Percentiles rank a stretch among this genome's conserved stretches.
Conservation (phyloP, 306 rosid genomes). For the Malus sieversii region DNA sequence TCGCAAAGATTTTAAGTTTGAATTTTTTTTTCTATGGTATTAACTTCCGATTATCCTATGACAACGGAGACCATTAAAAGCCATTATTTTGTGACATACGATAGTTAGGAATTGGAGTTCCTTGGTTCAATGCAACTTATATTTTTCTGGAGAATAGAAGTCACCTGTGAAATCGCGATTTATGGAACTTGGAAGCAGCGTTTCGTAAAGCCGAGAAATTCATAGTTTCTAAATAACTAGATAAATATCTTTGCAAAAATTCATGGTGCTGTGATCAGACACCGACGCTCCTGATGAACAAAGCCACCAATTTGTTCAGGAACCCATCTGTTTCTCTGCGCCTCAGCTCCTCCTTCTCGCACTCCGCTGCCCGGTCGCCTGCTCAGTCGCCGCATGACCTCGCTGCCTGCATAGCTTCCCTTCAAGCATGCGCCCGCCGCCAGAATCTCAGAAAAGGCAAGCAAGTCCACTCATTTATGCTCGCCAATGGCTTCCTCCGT, state of each 20-base stretch:
- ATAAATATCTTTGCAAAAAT: not conserved
- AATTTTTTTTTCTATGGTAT: no score
- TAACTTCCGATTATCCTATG: no score
- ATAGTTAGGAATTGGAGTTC: no score
- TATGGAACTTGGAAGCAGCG: not conserved
- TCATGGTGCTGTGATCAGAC: not conserved
- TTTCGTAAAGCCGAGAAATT: not conserved
- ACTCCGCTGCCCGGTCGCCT: not conserved
- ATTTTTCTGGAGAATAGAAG: not conserved
- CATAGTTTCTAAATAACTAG: not conserved
- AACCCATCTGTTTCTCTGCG: conserved; percentile 15
- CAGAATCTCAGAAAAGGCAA: conserved; percentile 45
- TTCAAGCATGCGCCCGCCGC: conserved; percentile 54
- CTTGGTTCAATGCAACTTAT: not conserved
- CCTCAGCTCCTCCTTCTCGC: conserved; percentile 32
- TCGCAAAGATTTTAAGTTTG: no score
- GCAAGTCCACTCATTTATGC: conserved; percentile 40
- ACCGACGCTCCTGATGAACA: conserved; percentile 8
- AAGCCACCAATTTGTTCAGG: conserved; percentile 1
- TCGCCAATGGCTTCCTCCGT: conserved; percentile 44
- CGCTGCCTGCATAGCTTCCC: conserved; percentile 40
- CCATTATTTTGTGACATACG: no score
- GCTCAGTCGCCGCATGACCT: conserved; percentile 15
- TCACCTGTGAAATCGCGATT: not conserved
- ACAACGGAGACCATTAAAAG: no score